A percentile compares a stretch with the other conserved stretches of the same genome.
phyloP scores from a whole-genome alignment of 495 filamentous ascomycete genomes.

The Hypoxylon crocopeplum region DNA sequence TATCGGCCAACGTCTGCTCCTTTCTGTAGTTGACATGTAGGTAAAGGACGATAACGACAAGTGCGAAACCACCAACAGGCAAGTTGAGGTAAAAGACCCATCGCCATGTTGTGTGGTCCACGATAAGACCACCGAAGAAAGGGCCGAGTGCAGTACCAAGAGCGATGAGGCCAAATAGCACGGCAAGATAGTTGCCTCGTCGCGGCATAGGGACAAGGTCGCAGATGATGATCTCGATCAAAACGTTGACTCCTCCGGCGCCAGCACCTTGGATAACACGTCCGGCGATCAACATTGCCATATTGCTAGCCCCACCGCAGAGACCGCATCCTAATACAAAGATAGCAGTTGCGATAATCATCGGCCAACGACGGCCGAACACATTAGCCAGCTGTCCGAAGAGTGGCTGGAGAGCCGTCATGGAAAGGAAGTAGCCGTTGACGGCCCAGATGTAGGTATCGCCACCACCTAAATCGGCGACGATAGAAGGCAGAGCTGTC shows the following conservation, averaged over 20 bases:
- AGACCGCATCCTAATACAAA: constrained; percentile 53
- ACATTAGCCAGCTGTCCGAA: constrained; percentile 54
- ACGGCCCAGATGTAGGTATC: constrained; percentile 52
- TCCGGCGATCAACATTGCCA: constrained; percentile 72
- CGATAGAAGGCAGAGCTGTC: constrained; percentile 52
- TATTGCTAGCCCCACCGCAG: constrained; percentile 39
- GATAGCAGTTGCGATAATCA: constrained; percentile 50
- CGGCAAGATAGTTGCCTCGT: constrained; percentile 64
- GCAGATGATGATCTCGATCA: constrained; percentile 51
- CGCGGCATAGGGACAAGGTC: constrained; percentile 74
- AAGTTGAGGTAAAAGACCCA: constrained; percentile 88
- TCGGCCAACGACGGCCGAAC: constrained; percentile 55
- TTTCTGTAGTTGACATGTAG: constrained; percentile 42
- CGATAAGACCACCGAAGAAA: constrained; percentile 65
- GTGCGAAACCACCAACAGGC: constrained; percentile 71
- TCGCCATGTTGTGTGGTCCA: constrained; percentile 67
- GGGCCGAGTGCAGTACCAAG: constrained; percentile 77
- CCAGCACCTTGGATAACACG: constrained; percentile 80
- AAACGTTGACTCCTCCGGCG: constrained; percentile 67
- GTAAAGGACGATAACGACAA: constrained; percentile 65
- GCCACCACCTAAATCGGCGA: constrained; percentile 39
- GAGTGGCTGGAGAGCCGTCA: constrained; percentile 37
- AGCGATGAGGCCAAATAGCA: constrained; percentile 41
- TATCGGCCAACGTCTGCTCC: no score
- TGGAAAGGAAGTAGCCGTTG: constrained; percentile 50